phyloP scores from a whole-genome alignment of 352 stramenopile genomes.

The Phytophthora idaei region DNA sequence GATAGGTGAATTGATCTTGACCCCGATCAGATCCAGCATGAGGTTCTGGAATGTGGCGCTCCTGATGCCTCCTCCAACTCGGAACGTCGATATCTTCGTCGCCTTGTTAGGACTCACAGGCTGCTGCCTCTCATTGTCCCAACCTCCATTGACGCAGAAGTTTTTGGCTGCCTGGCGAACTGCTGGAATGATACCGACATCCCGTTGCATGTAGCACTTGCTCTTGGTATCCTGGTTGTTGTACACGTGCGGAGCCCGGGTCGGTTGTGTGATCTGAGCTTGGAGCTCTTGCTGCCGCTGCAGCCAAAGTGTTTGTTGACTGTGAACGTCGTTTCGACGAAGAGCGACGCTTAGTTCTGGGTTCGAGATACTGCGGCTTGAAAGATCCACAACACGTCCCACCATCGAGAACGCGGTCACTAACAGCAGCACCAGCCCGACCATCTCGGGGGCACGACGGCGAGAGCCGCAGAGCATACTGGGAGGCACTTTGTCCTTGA shows the following conservation, averaged over 20 bases:
- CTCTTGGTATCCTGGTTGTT: constrained; percentile 17
- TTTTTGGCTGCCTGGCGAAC: constrained; percentile 22
- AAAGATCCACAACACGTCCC: constrained; percentile 10
- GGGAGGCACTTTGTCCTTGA: constrained; percentile 12
- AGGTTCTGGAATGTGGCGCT: constrained; percentile 53
- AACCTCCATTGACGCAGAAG: constrained; percentile 34
- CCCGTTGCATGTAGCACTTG: constrained; percentile 39
- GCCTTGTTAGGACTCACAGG: constrained; percentile 18
- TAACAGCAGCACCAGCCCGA: constrained; percentile 11
- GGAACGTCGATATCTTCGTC: constrained; percentile 42
- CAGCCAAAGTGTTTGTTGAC: background rate
- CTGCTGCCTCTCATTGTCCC: constrained; percentile 11
- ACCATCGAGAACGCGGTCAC: constrained; percentile 10
- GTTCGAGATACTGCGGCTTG: background rate
- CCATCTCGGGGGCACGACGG: constrained; percentile 4
- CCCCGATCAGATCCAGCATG: constrained; percentile 49
- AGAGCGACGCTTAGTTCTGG: background rate
- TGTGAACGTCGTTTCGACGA: background rate
- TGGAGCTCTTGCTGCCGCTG: constrained; percentile 24
- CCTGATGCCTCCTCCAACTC: constrained; percentile 31
- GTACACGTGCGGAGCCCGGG: constrained; percentile 30
- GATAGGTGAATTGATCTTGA: constrained; percentile 40
- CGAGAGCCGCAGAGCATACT: constrained; percentile 2
- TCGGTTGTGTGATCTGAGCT: constrained; percentile 17
- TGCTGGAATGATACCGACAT: constrained; percentile 40